Evolutionary conservation across 140 eudicot species (phyloP).

Genomic region (Bidens hawaiensis): DNA sequence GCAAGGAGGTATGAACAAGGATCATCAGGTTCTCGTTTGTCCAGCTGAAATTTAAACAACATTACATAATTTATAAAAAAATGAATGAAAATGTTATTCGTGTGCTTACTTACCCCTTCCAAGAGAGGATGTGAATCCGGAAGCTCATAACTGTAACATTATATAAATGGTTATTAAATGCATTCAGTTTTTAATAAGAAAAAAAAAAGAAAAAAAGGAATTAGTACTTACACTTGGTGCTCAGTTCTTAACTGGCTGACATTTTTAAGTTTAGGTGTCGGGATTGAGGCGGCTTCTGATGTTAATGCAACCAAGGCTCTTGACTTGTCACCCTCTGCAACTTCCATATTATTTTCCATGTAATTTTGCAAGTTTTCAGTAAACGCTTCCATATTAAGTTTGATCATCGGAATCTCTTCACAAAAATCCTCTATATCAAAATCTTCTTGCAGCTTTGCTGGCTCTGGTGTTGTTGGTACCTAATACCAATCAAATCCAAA

Average conservation of each 20-base stretch:
- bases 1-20: slow-evolving; percentile 94
- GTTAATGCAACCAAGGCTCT: slow-evolving; percentile 85
- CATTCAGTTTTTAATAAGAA: too few species aligned
- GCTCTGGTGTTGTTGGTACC: slow-evolving; percentile 79
- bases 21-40: slow-evolving; percentile 89
- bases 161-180: not conserved
- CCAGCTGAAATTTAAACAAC: slow-evolving; percentile 56
- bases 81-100: not conserved
- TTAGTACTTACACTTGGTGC: slow-evolving; percentile 87
- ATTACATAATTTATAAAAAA: too few species aligned
- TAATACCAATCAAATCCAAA: not conserved
- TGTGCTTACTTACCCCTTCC: slow-evolving; percentile 65
- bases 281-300: slow-evolving; percentile 89
- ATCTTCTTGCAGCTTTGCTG: slow-evolving; percentile 40
- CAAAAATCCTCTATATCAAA: slow-evolving; percentile 61
- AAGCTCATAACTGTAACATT: slow-evolving; percentile 81
- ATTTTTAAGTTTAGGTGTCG: slow-evolving; percentile 77
- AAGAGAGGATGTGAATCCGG: slow-evolving; percentile 92
- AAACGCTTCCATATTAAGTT: slow-evolving; percentile 70
- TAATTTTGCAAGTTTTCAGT: slow-evolving; percentile 57
- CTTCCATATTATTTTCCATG: slow-evolving; percentile 51
- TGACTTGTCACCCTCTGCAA: slow-evolving; percentile 68
- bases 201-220: not conserved
- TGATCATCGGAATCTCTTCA: slow-evolving; percentile 81
- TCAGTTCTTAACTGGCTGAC: slow-evolving; percentile 91